Evolutionary conservation across 257 asterid species (phyloP), one percentile per base, ranked within the genome.

Genomic region (Solanum chiquidenum): DNA sequence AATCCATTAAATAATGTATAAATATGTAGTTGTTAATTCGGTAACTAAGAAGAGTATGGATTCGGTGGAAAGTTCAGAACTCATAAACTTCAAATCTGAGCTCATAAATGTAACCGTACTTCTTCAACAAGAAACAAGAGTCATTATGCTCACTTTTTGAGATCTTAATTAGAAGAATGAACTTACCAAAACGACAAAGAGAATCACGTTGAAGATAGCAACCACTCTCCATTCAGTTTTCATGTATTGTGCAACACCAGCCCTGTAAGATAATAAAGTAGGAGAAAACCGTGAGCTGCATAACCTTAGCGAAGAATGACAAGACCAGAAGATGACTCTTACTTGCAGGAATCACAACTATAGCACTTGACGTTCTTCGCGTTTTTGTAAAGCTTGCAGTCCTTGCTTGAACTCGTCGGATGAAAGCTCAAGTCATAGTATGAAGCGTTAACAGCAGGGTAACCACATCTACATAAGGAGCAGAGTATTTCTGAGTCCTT

Each of bases 221-320:
- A 96, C 98, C 10, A 95, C 97, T 91, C 98, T 92, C 98, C 99
- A 95, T 89, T 96, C 99, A 21, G 90, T 94, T 94, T 96, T 96
- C 98, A 95, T 95, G 94, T 95, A 96, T 82, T 95, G 94, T 18
- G 99, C 99, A 86, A 94, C 99, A 89, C 99, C 99, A 79, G 98
- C 98, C 93, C 99, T 95, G 87, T 21, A 87, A 71, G 71, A 62
- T 0, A 7, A 86, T 34, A 79, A 31, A 27, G 82, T 46, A 58
- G 66, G 86, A 84, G 55, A 58, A 86, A 60, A 12, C 23, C 25
- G n/a, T 84, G 88, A 80, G 66, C 13, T 21, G 66, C 49, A 82
- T 84, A 75, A 89, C 49, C 73, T n/a, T 31, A 77, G 9, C 2
- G 20, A 69, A 77, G 55, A 89, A 86, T 75, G 73, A 84, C 64